Evolutionary conservation across 345 rosid genomes (phyloP), one percentile per base, ranked within the genome.

Genomic region (Populus ilicifolia): DNA sequence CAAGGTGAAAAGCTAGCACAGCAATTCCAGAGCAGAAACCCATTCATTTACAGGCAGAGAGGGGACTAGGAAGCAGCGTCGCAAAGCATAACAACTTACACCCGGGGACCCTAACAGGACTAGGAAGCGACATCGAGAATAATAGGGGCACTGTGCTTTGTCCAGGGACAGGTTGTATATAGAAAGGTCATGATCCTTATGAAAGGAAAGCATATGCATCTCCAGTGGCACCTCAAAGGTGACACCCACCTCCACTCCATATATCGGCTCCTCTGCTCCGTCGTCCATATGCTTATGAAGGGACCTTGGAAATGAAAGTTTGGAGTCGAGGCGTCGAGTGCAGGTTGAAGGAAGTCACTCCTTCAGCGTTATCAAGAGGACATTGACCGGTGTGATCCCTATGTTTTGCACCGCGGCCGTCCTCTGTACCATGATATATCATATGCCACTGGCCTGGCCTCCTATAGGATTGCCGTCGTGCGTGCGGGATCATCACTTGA

Each of bases 241-340:
- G 36, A 33, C 36, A 33, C 36, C 36, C 36, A 33, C 36, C 36
- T 33, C 36, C 36, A 33, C 36, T 33, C 36, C 36, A 33, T 33
- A 5, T 33, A 33, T 33, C 36, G 36, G 36, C 36, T 4, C 36
- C 36, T 33, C 36, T 33, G 36, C 5, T 4, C 36, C 36, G 36
- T 33, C 36, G 36, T 33, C 36, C 36, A 33, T 33, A 4, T 79
- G 64, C 52, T 35, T 48, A 70, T 29, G 54, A 63, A 25, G 33
- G 66, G 75, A 38, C 36, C 25, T 50, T 46, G 39, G 78, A 70
- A 43, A 62, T 50, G 67, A 62, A 74, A 56, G 39, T 6, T 67
- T 52, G 72, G 78, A 67, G 23, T 38, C 21, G 36, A 69, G 68
- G 38, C 74, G 25, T 17, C 74, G n/a, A 7, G 70, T 14, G 27